Conservation (phyloP, 2,329 filamentous ascomycete species). For the Xylaria multiplex region DNA sequence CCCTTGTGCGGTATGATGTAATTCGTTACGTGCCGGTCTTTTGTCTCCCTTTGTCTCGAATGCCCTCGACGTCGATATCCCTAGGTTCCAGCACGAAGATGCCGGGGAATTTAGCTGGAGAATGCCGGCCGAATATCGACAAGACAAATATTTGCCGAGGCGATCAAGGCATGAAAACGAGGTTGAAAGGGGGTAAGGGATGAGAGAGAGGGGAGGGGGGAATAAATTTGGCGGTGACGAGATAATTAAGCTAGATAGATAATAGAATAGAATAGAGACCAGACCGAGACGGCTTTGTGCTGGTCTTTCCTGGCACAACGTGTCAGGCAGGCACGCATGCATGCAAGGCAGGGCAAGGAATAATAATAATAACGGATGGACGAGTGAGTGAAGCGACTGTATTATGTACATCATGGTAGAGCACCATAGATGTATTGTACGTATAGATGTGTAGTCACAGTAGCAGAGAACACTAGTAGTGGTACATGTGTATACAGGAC, state of each 20-base stretch:
- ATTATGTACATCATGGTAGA: not conserved
- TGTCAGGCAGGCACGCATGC: slow-evolving; percentile 20
- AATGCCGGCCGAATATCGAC: slow-evolving; percentile 27
- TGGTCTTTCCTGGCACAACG: slow-evolving; percentile 5
- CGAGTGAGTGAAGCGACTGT: no score
- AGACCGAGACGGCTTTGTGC: slow-evolving; percentile 1
- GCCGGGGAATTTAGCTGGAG: slow-evolving; percentile 21
- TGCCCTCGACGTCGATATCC: slow-evolving; percentile 16
- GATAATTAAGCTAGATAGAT: slow-evolving; percentile 27
- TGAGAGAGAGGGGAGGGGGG: slow-evolving; percentile 1
- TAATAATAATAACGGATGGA: no score
- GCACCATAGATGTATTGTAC: no score
- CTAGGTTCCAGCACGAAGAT: slow-evolving; percentile 24
- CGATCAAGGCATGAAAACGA: not conserved
- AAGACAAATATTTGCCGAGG: slow-evolving; percentile 23
- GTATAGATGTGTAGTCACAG: not conserved
- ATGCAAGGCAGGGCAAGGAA: not conserved
- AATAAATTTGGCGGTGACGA: slow-evolving; percentile 17
- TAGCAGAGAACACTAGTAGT: not conserved
- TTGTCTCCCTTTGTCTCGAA: slow-evolving; percentile 18
- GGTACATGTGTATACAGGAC: not conserved
- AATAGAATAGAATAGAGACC: not conserved
- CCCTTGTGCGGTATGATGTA: slow-evolving; percentile 8
- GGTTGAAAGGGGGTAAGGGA: slow-evolving; percentile 7
- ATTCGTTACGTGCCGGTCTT: slow-evolving; percentile 12